Base-by-base conservation (phyloP, 306 rosid genomes). In the Coriaria nepalensis region DNA sequence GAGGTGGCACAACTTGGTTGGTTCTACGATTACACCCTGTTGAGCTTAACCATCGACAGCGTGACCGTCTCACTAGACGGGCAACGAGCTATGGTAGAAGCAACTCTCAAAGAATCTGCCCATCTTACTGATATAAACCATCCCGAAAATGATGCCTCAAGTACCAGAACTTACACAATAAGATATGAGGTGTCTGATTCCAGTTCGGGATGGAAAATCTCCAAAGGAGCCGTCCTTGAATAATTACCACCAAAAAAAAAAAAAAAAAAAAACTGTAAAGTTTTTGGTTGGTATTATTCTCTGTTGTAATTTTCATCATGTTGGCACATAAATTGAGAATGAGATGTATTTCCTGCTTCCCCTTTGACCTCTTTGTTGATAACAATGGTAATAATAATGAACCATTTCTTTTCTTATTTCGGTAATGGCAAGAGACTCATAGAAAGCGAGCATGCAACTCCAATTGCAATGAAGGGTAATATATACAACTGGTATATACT, bases 161-260 rank as follows among this genome's bases (percentile, higher is more conserved):
- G 58, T 77, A 77, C 56, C 70, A 74, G 78, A 65, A 77, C 80
- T 42, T 90, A 90, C 72, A 90, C 98, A 6, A 81, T 79, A 9
- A 75, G 98, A 71, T 90, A 90, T 40, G 95, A 75, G 70, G 61
- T 85, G 79, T 74, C 85, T 57, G 70, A 59, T 67, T 63, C 78
- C 49, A 68, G 53, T 63, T 71, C 87, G 20, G 92, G 81, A 45
- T 85, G 98, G 98, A 90, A 78, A 68, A 90, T 90, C 66, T 71
- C 71, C 52, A 79, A 81, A 73, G 98, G 98, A 48, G 86, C 92
- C 56, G 95, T 85, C 15, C 95, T 90, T 20, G 87, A 84, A 65
- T 75, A 90, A 6, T 84, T 43, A 55, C 35, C 44, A 10, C n/a
- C 39, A 55, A 35, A 35, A 60, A 62, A 72, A 40, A 35, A 56